Percentiles rank a stretch among this genome's conserved stretches.
phyloP scores from a whole-genome alignment of 2,329 filamentous ascomycete species.

The Colletotrichum echinochloae region DNA sequence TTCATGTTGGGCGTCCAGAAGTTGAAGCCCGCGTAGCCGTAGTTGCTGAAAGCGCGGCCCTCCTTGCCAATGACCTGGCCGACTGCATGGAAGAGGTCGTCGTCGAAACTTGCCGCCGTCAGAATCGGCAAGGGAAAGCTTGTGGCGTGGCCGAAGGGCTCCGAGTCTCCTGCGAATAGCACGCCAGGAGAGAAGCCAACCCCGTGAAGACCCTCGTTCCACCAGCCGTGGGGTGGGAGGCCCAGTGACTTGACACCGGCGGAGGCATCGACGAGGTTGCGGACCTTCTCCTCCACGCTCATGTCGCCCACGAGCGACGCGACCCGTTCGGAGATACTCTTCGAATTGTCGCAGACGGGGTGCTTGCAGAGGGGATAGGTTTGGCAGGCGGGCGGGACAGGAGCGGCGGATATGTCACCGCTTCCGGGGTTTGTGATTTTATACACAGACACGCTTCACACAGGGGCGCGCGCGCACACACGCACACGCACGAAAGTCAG shows the following conservation, averaged over 20 bases:
- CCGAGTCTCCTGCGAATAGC: conserved; percentile 58
- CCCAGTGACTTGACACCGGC: conserved; percentile 7
- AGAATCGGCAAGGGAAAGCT: conserved; percentile 74
- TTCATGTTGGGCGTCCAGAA: conserved; percentile 78
- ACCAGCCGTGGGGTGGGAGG: conserved; percentile 54
- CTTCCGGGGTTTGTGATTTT: background rate
- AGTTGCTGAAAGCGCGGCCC: conserved; percentile 74
- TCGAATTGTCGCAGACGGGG: background rate
- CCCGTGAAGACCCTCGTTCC: conserved; percentile 73
- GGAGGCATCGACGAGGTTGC: background rate
- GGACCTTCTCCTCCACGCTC: conserved; percentile 4
- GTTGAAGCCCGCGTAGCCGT: conserved; percentile 64
- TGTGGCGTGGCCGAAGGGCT: conserved; percentile 69
- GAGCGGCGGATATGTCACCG: background rate
- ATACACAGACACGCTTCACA: background rate
- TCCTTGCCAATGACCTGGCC: conserved; percentile 64
- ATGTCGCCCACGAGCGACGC: background rate
- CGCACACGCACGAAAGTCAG: background rate
- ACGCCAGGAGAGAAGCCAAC: conserved; percentile 67
- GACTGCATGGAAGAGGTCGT: conserved; percentile 57
- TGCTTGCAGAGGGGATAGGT: background rate
- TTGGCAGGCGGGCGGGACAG: background rate
- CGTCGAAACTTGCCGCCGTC: conserved; percentile 71
- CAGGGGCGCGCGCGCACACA: too few species aligned
- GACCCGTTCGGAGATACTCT: background rate